Conservation (phyloP, 2,329 filamentous ascomycete genomes). For the Ramichloridium luteum region DNA sequence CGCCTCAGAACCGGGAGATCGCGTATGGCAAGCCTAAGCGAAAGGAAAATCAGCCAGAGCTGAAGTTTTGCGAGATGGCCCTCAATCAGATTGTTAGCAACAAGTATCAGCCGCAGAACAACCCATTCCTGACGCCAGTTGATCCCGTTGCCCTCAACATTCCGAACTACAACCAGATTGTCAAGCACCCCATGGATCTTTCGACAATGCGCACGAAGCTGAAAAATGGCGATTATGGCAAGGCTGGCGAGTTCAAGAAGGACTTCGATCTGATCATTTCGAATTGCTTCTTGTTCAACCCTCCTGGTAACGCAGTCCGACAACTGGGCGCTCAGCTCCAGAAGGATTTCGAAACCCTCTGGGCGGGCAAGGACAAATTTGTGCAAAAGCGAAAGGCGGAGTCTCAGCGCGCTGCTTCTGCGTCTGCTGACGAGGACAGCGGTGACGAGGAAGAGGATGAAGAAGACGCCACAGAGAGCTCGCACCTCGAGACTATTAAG, state of each 20-base stretch:
- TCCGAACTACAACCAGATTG: conserved; percentile 80
- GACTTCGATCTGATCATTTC: conserved; percentile 73
- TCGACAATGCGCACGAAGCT: conserved; percentile 70
- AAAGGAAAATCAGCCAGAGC: conserved; percentile 77
- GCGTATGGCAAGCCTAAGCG: conserved; percentile 82
- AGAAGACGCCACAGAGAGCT: conserved; percentile 41
- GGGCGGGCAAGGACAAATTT: conserved; percentile 70
- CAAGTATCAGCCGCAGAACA: conserved; percentile 56
- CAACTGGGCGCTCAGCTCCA: conserved; percentile 60
- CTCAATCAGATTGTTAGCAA: conserved; percentile 64
- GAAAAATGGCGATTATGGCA: conserved; percentile 64
- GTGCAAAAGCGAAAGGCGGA: conserved; percentile 60
- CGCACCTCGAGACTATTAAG: conserved; percentile 42
- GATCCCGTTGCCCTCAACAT: conserved; percentile 92
- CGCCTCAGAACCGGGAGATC: conserved; percentile 82
- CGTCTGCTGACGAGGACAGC: conserved; percentile 56
- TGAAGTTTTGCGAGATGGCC: conserved; percentile 79
- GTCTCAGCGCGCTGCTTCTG: conserved; percentile 53
- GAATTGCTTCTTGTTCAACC: conserved; percentile 91
- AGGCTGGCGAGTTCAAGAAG: conserved; percentile 70
- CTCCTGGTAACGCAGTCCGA: conserved; percentile 62
- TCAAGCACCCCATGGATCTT: conserved; percentile 96
- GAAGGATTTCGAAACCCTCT: conserved; percentile 60
- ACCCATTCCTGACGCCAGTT: conserved; percentile 70
- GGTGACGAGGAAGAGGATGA: conserved; percentile 53